Conservation (phyloP, 2,329 filamentous ascomycete species). For the Aspergillus sp. region DNA sequence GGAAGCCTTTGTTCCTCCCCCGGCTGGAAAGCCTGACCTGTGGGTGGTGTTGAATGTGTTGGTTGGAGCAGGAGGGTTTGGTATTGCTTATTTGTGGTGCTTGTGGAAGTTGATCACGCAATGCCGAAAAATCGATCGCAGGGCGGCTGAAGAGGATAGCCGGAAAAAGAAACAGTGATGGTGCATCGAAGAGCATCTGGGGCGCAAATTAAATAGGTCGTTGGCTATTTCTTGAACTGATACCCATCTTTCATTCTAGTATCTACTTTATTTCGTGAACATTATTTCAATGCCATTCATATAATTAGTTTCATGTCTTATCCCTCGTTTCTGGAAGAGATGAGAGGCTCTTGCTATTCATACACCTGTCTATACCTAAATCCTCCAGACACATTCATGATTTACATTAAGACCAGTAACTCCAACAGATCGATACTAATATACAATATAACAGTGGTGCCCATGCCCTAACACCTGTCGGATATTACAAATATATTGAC, state of each 20-base stretch:
- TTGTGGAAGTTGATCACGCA: conserved; percentile 56
- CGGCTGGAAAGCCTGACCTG: conserved; percentile 76
- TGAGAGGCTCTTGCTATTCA: too few relatives aligned
- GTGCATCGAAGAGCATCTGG: conserved; percentile 1
- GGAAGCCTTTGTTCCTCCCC: conserved; percentile 65
- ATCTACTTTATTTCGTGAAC: not conserved
- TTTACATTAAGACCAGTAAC: conserved; percentile 2
- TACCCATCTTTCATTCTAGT: conserved; percentile 18
- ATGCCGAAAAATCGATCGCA: conserved; percentile 21
- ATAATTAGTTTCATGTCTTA: too few relatives aligned
- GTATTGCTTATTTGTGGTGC: conserved; percentile 88
- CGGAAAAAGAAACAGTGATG: conserved; percentile 32
- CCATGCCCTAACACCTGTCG: not conserved
- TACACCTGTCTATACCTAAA: too few relatives aligned
- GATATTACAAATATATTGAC: not conserved
- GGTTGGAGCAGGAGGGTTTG: conserved; percentile 79
- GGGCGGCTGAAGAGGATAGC: conserved; percentile 17
- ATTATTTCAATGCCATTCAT: too few relatives aligned
- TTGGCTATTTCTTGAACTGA: conserved; percentile 14
- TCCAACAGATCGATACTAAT: conserved; percentile 17
- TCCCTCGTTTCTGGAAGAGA: too few relatives aligned
- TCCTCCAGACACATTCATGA: too few relatives aligned
- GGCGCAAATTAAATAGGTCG: too few relatives aligned
- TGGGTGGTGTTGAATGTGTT: conserved; percentile 92
- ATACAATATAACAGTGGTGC: conserved; percentile 8